Evolutionary conservation across 495 filamentous ascomycete genomes (phyloP), one percentile per base, ranked within the genome.

Genomic region (Thermothielavioides terrestris): DNA sequence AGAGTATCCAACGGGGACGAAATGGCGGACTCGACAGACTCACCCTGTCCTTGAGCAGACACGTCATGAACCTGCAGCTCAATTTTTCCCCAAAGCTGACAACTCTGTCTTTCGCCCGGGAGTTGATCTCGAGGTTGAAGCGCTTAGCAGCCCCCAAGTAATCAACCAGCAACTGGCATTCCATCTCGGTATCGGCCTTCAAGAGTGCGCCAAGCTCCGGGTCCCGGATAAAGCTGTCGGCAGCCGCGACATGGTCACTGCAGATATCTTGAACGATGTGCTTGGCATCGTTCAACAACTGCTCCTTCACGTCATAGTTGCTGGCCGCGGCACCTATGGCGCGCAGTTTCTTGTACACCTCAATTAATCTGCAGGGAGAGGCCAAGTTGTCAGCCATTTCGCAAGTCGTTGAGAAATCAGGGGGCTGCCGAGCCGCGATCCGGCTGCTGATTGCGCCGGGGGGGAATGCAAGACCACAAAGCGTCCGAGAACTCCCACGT

Each of bases 21-120:
- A n/a, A n/a, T n/a, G n/a, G n/a, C n/a, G n/a, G n/a, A n/a, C n/a
- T n/a, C n/a, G n/a, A n/a, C n/a, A n/a, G 2, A 50, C 61, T 46
- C 44, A 67, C 66, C 62, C 57, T 65, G 49, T 94, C 88, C 63
- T 84, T 78, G 36, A 96, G 69, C 40, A 94, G 59, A 11, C 84
- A 81, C 9, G 89, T 78, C 81, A 99, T 85, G 58, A 92, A 88
- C 21, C 81, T 75, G 67, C 89, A 95, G 64, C 86, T 88, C 25
- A 99, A 70, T 66, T 95, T 96, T 72, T 99, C 92, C 17, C 92
- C 92, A 38, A 88, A 85, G 61, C 88, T 88, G 32, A 97, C 80
- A 15, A 99, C 86, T 51, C 86, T 83, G 62, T 99, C 91, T 62
- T 91, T 87, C 21, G 82, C 86, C 51, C 85, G 77, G 2, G 81